Evolutionary conservation across 164 flowering plant species (phyloP), one percentile per base, ranked within the genome.

Genomic region (Akebia trifoliata): DNA sequence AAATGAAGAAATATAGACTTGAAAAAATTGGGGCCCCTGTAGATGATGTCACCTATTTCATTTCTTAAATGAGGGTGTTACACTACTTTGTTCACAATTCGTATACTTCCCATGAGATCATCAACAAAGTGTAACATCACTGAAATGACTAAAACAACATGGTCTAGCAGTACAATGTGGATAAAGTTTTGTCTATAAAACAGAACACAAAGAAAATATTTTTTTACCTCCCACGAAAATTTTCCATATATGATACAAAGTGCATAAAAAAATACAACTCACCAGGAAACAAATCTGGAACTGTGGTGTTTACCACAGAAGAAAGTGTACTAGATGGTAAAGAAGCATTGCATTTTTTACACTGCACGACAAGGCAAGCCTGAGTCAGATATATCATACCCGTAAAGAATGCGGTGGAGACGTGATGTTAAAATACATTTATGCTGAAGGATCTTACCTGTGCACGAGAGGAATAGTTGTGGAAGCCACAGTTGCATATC

Each of bases 401-500:
- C 21, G 25, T 6, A 30, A 50, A 18, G 11, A 22, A 28, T 24
- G 26, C 24, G 31, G 17, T 31, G 18, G 37, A 5, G 54, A 36
- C 38, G 44, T 7, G 34, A 30, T 15, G 8, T 55, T 26, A 26
- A 4, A 8, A 6, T 8, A 50, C 7, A 8, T 18, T 24, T 22
- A 28, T 1, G 18, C 21, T 25, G 9, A 15, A 54, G 2, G 25
- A 30, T n/a, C 34, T 29, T 44, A 91, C 97, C 95, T 84, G 80
- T 34, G 76, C 67, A 43, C 96, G 92, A 44, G 94, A 86, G n/a
- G 96, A 78, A 69, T 91, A 91, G 67, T 91, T 91, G 67, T 91
- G 96, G 69, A 84, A 91, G 28, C 97, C 97, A 74, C 97, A 91
- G 31, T 58, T 72, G 79, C 97, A 91, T 28, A 88, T 68, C 97